Evolutionary conservation across 106 monocot genomes (phyloP).

Genomic region (Dioscorea dumetorum): DNA sequence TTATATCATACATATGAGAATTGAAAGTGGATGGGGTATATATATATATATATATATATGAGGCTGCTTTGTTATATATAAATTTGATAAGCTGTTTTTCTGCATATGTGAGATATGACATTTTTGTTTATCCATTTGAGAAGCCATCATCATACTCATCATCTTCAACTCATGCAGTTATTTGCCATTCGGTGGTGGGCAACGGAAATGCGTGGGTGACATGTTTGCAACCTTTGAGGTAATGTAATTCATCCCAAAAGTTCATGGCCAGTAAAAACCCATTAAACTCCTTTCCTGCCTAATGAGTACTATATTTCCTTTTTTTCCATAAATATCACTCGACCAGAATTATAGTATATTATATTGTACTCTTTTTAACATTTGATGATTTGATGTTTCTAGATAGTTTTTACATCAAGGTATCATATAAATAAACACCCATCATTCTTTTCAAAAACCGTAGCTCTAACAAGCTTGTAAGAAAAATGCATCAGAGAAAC

Average conservation of each 20-base stretch:
- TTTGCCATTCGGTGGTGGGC: slow-evolving; percentile 96
- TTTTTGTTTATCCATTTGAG: too few relatives aligned
- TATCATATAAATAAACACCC: not conserved
- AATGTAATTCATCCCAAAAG: too few relatives aligned
- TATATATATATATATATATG: too few relatives aligned
- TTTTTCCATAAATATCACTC: not conserved
- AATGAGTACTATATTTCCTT: not conserved
- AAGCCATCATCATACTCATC: not conserved
- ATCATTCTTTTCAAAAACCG: not conserved
- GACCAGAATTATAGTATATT: not conserved
- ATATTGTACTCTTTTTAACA: too few relatives aligned
- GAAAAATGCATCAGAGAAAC: not conserved
- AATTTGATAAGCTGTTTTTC: too few relatives aligned
- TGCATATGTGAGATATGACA: not conserved
- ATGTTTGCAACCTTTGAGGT: slow-evolving; percentile 99
- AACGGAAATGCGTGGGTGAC: slow-evolving; percentile 93
- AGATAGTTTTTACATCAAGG: not conserved
- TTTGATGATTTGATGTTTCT: too few relatives aligned
- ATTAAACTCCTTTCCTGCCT: not conserved
- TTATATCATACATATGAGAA: too few relatives aligned
- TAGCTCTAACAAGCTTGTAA: not conserved
- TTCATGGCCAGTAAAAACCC: not conserved
- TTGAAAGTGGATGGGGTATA: too few relatives aligned
- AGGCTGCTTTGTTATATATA: too few relatives aligned
- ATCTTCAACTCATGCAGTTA: slow-evolving; percentile 45